phyloP scores from a whole-genome alignment of 2,329 filamentous ascomycete genomes.

The Macrophomina tecta region DNA sequence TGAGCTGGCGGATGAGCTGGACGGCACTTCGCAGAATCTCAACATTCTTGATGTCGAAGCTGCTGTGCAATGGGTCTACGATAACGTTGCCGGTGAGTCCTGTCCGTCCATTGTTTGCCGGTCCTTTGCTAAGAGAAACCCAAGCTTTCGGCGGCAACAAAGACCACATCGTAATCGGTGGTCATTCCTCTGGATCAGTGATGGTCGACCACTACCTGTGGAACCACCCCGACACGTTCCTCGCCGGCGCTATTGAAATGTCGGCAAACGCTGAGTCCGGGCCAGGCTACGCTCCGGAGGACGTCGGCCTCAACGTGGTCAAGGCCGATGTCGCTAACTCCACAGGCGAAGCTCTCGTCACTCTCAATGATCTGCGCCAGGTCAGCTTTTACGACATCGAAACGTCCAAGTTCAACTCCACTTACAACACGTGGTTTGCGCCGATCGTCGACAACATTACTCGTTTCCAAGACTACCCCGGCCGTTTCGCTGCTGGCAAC shows the following conservation, averaged over 20 bases:
- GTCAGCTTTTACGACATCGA: conserved; percentile 32
- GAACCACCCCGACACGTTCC: conserved; percentile 36
- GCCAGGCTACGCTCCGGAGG: conserved; percentile 22
- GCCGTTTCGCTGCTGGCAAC: conserved; percentile 36
- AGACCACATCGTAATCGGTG: conserved; percentile 49
- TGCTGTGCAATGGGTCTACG: conserved; percentile 49
- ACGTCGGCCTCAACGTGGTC: conserved; percentile 20
- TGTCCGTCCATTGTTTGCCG: too few species aligned
- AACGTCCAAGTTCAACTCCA: conserved; percentile 31
- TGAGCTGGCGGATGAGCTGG: conserved; percentile 1
- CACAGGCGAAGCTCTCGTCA: conserved; percentile 21
- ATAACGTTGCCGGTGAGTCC: conserved; percentile 41
- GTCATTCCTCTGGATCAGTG: conserved; percentile 32
- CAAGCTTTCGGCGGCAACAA: conserved; percentile 53
- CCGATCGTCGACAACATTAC: conserved; percentile 31
- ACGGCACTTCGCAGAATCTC: conserved; percentile 39
- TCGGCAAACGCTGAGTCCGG: conserved; percentile 42
- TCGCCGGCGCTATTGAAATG: conserved; percentile 41
- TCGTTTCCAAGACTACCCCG: conserved; percentile 32
- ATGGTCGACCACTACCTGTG: conserved; percentile 35
- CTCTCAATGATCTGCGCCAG: conserved; percentile 23
- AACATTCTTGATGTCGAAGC: conserved; percentile 47
- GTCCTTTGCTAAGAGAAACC: background rate
- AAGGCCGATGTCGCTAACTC: conserved; percentile 27
- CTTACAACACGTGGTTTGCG: conserved; percentile 30